phyloP scores from a whole-genome alignment of 148 eudicot genomes.

The Nepenthes gracilis region DNA sequence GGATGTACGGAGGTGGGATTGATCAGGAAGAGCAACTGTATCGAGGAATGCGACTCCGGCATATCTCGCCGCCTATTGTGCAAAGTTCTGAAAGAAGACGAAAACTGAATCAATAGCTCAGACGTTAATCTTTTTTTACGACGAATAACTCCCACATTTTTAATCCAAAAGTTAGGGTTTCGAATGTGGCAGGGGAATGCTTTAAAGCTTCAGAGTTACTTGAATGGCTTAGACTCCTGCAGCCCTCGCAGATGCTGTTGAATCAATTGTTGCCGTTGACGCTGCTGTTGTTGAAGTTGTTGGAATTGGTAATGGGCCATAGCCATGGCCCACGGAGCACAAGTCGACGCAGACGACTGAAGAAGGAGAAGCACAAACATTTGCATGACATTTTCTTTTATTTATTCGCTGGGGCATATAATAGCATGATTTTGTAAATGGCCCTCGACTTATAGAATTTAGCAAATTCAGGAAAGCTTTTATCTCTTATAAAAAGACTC shows the following conservation, averaged over 20 bases:
- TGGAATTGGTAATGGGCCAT: conserved; percentile 24
- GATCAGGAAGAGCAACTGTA: conserved; percentile 26
- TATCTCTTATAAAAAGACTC: too few relatives aligned
- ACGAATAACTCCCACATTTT: not conserved
- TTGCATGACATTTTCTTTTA: too few relatives aligned
- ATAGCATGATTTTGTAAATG: too few relatives aligned
- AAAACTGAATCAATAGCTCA: not conserved
- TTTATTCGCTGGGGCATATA: too few relatives aligned
- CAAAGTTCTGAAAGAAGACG: conserved; percentile 20
- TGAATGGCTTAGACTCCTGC: conserved; percentile 4
- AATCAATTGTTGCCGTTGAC: conserved; percentile 18
- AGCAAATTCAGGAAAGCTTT: too few relatives aligned
- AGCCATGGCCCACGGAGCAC: conserved; percentile 15
- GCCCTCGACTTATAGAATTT: too few relatives aligned
- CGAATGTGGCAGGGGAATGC: not conserved
- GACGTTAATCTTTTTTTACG: too few relatives aligned
- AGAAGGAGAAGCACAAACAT: too few relatives aligned
- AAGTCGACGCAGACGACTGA: not conserved
- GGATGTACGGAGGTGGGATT: conserved; percentile 41
- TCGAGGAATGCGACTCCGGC: conserved; percentile 24
- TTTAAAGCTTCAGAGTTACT: conserved; percentile 9
- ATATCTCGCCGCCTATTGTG: conserved; percentile 31
- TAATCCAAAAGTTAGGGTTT: conserved; percentile 12
- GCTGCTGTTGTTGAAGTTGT: conserved; percentile 10
- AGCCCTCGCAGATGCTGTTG: not conserved